Percentiles rank a stretch among this genome's conserved stretches.
phyloP scores from a whole-genome alignment of 306 rosid species.

The Urtica urens region DNA sequence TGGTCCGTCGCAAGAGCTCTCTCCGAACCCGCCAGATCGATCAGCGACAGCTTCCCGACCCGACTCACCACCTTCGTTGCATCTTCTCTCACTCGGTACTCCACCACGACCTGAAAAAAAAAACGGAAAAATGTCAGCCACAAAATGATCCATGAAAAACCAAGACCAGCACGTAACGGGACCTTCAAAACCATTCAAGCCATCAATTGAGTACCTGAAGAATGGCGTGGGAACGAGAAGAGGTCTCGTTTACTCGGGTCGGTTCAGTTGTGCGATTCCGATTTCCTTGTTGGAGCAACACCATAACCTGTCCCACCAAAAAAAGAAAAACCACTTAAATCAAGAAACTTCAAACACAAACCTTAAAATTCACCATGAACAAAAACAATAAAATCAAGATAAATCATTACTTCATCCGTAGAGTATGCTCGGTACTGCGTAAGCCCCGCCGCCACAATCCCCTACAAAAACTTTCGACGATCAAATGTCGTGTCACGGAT shows the following conservation, averaged over 20 bases:
- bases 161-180: too few species aligned
- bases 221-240: slow-evolving; percentile 96
- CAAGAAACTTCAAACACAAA: too few species aligned
- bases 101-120: slow-evolving; percentile 53
- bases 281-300: slow-evolving; percentile 92
- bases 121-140: too few species aligned
- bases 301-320: slow-evolving; percentile 65
- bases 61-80: slow-evolving; percentile 54
- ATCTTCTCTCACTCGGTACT: slow-evolving; percentile 72
- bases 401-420: slow-evolving; percentile 67
- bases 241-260: slow-evolving; percentile 86
- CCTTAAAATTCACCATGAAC: too few species aligned
- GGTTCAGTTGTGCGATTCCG: slow-evolving; percentile 92
- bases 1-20: slow-evolving; percentile 96
- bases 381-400: too few species aligned
- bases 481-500: background rate
- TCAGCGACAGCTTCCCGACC: slow-evolving; percentile 82
- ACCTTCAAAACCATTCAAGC: too few species aligned
- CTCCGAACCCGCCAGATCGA: slow-evolving; percentile 98
- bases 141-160: too few species aligned
- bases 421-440: slow-evolving; percentile 94
- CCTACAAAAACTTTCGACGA: slow-evolving; percentile 33
- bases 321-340: background rate
- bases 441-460: slow-evolving; percentile 87
- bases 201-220: slow-evolving; percentile 90